Conservation (phyloP, 148 eudicot genomes). For the Drosera capensis region DNA sequence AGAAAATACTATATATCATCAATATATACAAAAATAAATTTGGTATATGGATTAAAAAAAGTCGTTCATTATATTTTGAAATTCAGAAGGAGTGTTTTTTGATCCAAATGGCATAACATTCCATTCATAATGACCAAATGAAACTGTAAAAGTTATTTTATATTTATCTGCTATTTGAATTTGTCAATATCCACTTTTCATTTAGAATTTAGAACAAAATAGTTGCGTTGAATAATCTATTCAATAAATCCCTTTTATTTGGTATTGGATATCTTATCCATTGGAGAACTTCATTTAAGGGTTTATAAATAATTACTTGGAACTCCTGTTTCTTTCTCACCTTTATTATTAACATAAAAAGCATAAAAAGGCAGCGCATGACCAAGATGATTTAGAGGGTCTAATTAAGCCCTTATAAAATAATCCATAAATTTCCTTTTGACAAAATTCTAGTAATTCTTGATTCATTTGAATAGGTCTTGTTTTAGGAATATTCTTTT, state of each 20-base stretch:
- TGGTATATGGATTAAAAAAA: background rate
- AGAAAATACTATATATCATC: conserved; percentile 5
- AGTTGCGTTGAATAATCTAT: background rate
- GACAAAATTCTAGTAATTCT: no score
- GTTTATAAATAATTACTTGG: conserved; percentile 3
- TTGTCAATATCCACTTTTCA: conserved; percentile 9
- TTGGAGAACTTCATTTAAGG: conserved; percentile 5
- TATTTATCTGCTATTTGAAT: conserved; percentile 9
- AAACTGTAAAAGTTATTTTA: conserved; percentile 2
- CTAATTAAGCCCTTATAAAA: no score
- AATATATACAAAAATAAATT: conserved; percentile 4
- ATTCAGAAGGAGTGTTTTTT: conserved; percentile 7
- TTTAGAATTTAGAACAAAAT: conserved; percentile 3
- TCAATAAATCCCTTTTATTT: conserved; percentile 2
- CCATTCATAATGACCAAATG: conserved; percentile 10
- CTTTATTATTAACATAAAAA: conserved; percentile 1
- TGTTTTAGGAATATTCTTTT: no score
- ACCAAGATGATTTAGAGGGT: no score
- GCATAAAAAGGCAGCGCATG: no score
- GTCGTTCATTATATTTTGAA: conserved; percentile 7
- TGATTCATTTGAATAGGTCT: no score
- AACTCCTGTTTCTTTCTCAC: background rate
- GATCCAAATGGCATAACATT: conserved; percentile 8
- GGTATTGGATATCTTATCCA: conserved; percentile 5
- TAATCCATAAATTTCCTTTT: no score